Evolutionary conservation across 768 basidiomycete genomes (phyloP), one percentile per base, ranked within the genome.

Genomic region (Trametes sanguinea): DNA sequence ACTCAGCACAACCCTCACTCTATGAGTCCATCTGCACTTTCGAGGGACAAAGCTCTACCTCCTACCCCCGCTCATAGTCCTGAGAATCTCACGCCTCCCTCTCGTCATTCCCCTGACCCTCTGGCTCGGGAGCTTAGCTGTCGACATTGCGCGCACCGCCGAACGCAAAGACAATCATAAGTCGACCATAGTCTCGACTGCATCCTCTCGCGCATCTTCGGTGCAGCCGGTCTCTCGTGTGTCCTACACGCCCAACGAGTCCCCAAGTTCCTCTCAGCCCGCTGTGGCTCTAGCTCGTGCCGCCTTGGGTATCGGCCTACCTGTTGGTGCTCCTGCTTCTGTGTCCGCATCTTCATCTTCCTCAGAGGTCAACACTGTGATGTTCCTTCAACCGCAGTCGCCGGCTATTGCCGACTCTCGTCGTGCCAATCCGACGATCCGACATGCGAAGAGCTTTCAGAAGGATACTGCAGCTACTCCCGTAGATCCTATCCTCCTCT

Each of bases 221-320:
- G 53, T 55, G 30, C 65, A 62, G 13, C 53, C 63, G 16, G 44
- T 48, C 30, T 63, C 66, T 35, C 54, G 54, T 22, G 29, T 57
- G 8, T 65, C 69, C 5, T 57, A 60, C 30, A 62, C 53, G 17
- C 63, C 55, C 8, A 40, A 57, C 6, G 58, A 62, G 16, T 62
- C 65, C 6, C 40, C 51, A 0, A 37, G n/a, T 30, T 54, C 74
- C 10, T 68, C 75, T 46, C 69, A 71, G 45, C 60, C 74, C 8
- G 73, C 78, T 17, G 61, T 78, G 32, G 80, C 81, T 37, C 75
- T 84, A 22, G 82, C 83, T 17, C 86, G 84, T 44, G 82, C 88
- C 33, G 76, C 82, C 2, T 69, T 87, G 32, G 86, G 85, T 35
- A 69, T 89, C 30, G 85, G 87, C 50, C 75, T 87, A 35, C 80